Base-by-base conservation (phyloP, 2,329 filamentous ascomycete species). In the Penicillium paneum region DNA sequence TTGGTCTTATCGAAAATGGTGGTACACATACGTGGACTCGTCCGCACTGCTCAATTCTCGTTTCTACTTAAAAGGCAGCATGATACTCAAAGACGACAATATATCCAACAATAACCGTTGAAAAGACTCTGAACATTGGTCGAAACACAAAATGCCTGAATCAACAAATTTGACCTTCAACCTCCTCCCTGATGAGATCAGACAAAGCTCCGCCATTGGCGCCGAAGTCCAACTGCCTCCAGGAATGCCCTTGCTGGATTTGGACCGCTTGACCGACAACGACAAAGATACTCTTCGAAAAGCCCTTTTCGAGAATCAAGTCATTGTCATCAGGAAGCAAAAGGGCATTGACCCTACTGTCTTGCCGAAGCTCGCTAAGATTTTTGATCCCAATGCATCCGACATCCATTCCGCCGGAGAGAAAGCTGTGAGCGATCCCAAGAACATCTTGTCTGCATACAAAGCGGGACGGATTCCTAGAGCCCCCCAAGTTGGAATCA, bases 381-480 rank as follows among this genome's bases (percentile, higher is more conserved):
- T 53, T 32, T 56, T 56, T 19, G 54, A 56, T 24, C 44, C 54
- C 1, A 49, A 49, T 28, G 49, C 49, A 10, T 48, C 54, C 8
- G 54, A 56, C 35, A 24, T 56, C 34, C 54, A 56, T n/a, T 56
- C 49, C 3, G 49, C 49, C 2, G 54, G 54, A 4, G 45, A 56
- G 49, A 56, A 56, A 49, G 49, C 54, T 7, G 54, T 56, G 12
- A 53, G 54, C 21, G 39, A 56, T 17, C 54, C 49, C 26, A 49
- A 40, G 24, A 56, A 56, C 17, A 53, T 49, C 7, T n/a, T 56
- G 8, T 56, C 54, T 5, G 54, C 54, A 21, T 56, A 53, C 32
- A 56, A 56, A 44, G 49, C 54, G 6, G 54, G 54, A 0, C 45
- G 54, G 24, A 56, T 56, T 12, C 54, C 54, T 11, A 46, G 38